Base-by-base conservation (phyloP, 768 basidiomycete species). In the Amanita thiersii region DNA sequence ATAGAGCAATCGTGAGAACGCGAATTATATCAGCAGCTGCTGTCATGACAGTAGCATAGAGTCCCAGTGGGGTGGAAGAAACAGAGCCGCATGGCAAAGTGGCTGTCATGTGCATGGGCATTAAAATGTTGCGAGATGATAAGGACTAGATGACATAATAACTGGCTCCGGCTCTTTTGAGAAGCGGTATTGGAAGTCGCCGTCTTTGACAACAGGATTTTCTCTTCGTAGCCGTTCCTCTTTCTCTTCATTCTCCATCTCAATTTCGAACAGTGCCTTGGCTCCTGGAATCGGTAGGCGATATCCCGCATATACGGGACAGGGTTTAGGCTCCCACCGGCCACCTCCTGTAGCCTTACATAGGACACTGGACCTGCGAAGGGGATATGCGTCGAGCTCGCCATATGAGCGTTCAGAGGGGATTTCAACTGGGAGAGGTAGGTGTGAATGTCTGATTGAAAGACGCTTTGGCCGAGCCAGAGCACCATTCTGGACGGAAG, bases 271-370 rank as follows among this genome's bases (percentile, higher is more conserved):
- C 3, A 65, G 69, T 0, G 82, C 74, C 52, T 83, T 84, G 51
- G 69, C 70, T 6, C 83, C 83, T 1, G 79, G 79, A 30, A 78
- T 57, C 25, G 77, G 73, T n/a, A 76, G 59, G 9, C 79, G 72
- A 47, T 70, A 65, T 38, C 70, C 72, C 52, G 64, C 59, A 43
- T 69, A 50, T 47, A 60, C 62, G 1, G 69, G 62, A 7, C 60
- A 58, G 21, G 69, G 70, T 52, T 79, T 81, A 24, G 86, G 86
- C 49, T 75, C 73, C 86, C 86, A 88, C 24, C 86, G 76, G 11
- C 86, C 86, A 10, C 84, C 84, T 34, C 86, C 86, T 14, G 76
- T 74, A 1, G 79, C 81, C 51, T 88, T 89, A 64, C 86, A 89
- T 10, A 86, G 68, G 37, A 72, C 64, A 50, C 73, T 76, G 2